phyloP scores from a whole-genome alignment of 75 land plant genomes.

The Chamaecyparis obtusa region DNA sequence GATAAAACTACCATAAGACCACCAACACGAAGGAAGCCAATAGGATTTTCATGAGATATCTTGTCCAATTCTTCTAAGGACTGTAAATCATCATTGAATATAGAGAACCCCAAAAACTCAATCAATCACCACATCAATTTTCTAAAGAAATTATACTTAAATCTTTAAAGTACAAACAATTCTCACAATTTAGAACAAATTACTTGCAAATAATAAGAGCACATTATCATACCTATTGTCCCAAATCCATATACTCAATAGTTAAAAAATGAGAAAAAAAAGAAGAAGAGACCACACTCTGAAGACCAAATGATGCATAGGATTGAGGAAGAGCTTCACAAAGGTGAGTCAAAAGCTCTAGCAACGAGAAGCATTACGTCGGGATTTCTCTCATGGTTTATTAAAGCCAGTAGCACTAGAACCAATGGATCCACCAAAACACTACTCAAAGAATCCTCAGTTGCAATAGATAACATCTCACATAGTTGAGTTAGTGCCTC shows the following conservation, averaged over 20 bases:
- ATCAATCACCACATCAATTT: background rate
- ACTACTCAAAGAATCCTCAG: constrained; percentile 39
- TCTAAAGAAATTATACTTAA: background rate
- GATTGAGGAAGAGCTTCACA: constrained; percentile 59
- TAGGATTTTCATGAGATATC: constrained; percentile 65
- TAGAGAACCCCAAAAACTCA: background rate
- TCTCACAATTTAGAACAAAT: background rate
- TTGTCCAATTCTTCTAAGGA: constrained; percentile 79
- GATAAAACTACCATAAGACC: constrained; percentile 59
- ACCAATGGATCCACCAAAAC: constrained; percentile 36
- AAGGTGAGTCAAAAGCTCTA: constrained; percentile 64
- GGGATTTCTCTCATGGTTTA: constrained; percentile 39
- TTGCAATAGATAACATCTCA: constrained; percentile 53
- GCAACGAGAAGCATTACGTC: constrained; percentile 59
- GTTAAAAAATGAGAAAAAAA: constrained; percentile 50
- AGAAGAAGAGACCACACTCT: constrained; percentile 57
- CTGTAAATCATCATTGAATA: constrained; percentile 22
- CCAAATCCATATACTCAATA: constrained; percentile 78
- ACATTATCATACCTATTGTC: constrained; percentile 48
- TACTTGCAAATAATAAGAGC: background rate
- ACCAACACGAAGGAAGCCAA: constrained; percentile 62
- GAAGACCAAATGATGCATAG: constrained; percentile 29
- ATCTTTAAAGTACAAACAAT: background rate
- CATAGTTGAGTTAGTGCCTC: constrained; percentile 63
- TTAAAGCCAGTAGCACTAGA: constrained; percentile 38